These are phyloP conservation scores for Tuber indicum DNA, from an alignment of 495 filamentous ascomycete species.

Conservation along the genomic window DNA sequence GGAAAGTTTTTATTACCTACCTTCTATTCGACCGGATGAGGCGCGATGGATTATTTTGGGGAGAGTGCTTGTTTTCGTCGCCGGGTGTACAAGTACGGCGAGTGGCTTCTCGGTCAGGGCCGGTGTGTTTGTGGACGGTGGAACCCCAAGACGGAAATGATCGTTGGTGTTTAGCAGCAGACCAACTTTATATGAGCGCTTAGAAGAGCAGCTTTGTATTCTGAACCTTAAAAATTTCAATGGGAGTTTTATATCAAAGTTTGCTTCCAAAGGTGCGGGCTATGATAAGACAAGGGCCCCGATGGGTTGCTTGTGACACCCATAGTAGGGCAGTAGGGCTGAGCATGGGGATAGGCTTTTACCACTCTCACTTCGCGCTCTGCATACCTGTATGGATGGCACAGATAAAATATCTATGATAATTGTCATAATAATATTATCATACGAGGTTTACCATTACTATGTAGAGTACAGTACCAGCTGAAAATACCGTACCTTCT, in stretches of 20 bases:
- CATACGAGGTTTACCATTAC: too few species aligned
- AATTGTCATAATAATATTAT: too few species aligned
- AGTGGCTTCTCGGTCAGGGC: neutral
- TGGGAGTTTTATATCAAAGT: neutral
- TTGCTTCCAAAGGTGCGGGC: neutral
- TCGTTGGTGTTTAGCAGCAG: neutral
- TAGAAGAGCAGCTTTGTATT: neutral
- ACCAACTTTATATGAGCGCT: neutral
- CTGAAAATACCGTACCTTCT: neutral
- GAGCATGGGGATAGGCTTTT: neutral
- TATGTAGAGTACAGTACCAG: neutral
- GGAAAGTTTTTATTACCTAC: neutral
- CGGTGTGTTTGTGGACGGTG: neutral
- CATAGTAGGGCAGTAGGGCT: neutral
- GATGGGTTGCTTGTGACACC: neutral
- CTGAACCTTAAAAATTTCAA: neutral
- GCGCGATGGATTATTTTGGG: neutral
- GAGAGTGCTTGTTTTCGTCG: neutral
- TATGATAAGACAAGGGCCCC: neutral
- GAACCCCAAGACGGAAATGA: neutral
- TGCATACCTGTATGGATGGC: neutral
- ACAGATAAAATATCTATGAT: neutral
- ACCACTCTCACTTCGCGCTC: neutral
- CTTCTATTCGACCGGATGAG: neutral
- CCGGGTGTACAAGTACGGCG: neutral